Evolutionary conservation across 2,329 filamentous ascomycete genomes (phyloP).

Genomic region (Xylaria sp.): DNA sequence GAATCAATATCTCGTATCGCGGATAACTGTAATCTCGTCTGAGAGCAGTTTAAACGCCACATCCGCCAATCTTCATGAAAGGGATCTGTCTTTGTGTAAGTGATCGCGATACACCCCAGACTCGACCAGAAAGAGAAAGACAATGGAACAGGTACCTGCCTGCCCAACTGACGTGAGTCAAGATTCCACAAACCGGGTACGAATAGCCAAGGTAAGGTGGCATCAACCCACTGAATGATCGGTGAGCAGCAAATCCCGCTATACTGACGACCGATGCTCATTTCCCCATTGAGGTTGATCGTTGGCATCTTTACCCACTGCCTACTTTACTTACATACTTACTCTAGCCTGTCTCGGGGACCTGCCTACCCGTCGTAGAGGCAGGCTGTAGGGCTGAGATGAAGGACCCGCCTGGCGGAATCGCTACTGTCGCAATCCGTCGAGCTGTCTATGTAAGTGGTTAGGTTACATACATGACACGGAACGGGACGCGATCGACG

Average conservation of each 20-base stretch:
- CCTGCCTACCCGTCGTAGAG: not conserved
- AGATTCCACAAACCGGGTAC: not conserved
- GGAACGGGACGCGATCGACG: not conserved
- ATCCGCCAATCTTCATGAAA: not conserved
- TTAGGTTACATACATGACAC: not conserved
- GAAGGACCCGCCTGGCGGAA: not conserved
- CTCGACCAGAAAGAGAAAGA: not conserved
- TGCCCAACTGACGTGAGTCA: not conserved
- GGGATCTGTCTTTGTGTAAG: no score
- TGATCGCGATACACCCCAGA: not conserved
- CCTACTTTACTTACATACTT: not conserved
- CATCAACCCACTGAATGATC: not conserved
- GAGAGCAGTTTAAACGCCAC: not conserved
- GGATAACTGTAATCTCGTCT: not conserved
- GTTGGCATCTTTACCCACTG: not conserved
- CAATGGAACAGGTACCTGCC: not conserved
- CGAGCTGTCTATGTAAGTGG: not conserved
- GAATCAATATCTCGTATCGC: not conserved
- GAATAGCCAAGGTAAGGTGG: not conserved
- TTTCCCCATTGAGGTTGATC: not conserved
- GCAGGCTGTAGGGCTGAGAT: constrained; percentile 3
- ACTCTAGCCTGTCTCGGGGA: not conserved
- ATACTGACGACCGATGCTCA: not conserved
- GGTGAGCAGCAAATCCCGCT: not conserved
- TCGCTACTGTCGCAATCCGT: not conserved